Evolutionary conservation across 2,329 filamentous ascomycete genomes (phyloP), one percentile per base, ranked within the genome.

Genomic region (Ophiostoma australiae): DNA sequence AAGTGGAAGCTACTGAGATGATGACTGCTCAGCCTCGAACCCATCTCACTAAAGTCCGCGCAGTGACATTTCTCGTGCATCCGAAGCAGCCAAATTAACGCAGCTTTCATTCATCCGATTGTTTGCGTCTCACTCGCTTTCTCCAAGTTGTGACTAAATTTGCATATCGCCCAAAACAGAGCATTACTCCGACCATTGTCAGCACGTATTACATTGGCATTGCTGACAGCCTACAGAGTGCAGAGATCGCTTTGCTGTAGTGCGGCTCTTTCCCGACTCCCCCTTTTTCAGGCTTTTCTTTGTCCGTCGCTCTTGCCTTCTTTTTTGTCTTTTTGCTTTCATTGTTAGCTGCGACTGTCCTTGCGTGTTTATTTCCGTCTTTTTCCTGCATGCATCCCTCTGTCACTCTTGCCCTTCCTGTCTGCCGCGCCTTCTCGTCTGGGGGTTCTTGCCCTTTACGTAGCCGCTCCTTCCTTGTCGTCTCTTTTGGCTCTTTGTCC

Each of bases 161-260:
- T 23, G 52, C 52, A 58, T 27, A 58, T 58, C 15, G 52, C 52
- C 52, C n/a, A 58, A 58, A 58, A 15, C 52, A 58, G 52, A 58
- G 23, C 23, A 58, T 58, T 58, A 15, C 52, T 31, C 52, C 52
- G 52, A 11, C 52, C 4, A 15, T n/a, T 48, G 52, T 27, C 52
- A 58, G 52, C 52, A 58, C 52, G 23, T 4, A 27, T 27, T 58
- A 13, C n/a, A 27, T 58, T 27, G 13, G n/a, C 52, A 55, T 55
- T 58, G 52, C 52, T 31, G n/a, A 58, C 23, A 11, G n/a, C 52
- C 52, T 58, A 41, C 39, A 13, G 39, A 41, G 15, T 41, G 39
- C 15, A 41, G n/a, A n/a, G n/a, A n/a, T n/a, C n/a, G n/a, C 39
- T 41, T 58, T 58, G 52, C n/a, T 58, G 23, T 6, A 58, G 52